Base-by-base conservation (phyloP, 345 rosid genomes). In the Punica granatum region DNA sequence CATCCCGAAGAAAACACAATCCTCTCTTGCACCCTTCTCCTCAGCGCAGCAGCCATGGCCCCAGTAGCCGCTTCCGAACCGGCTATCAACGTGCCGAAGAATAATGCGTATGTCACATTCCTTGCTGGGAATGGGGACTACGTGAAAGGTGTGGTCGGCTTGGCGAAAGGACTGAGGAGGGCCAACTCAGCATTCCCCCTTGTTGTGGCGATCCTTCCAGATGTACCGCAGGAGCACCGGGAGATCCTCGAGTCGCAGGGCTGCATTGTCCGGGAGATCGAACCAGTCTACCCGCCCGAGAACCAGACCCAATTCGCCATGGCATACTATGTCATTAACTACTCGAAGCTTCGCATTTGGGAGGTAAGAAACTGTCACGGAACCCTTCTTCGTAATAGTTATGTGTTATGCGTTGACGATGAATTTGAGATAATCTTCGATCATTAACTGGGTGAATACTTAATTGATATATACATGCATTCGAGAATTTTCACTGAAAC, bases 261-360 rank as follows among this genome's bases (percentile, higher is more conserved):
- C 1, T 92, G 97, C 67, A 72, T 88, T 1, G 84, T 92, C 31
- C 78, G 89, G 13, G 95, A 92, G 68, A 92, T 92, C 32, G 88
- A 83, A 68, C 97, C 96, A 14, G 79, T 92, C 63, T 78, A 86
- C 74, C 97, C 92, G n/a, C 95, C 98, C 0, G 89, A 83, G 68
- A 86, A 80, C 67, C 83, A 89, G 65, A 88, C 96, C 33, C 82
- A 79, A 68, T 92, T 82, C 65, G 90, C 98, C 58, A 86, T 92
- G 98, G 86, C 96, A 26, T 85, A 92, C 67, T 92, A 92, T 67
- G 97, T 92, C 75, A 90, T 92, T 74, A 92, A 90, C 73, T 90
- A 92, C 81, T 89, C 95, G 67, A 92, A 92, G 70, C 96, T 92
- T 30, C 95, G 95, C 43, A 88, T 92, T 37, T 92, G 98, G 98